A percentile compares a stretch with the other conserved stretches of the same genome.
Evolutionary conservation across 73 alveolate species (phyloP).

Genomic region (Durusdinium trenchii): DNA sequence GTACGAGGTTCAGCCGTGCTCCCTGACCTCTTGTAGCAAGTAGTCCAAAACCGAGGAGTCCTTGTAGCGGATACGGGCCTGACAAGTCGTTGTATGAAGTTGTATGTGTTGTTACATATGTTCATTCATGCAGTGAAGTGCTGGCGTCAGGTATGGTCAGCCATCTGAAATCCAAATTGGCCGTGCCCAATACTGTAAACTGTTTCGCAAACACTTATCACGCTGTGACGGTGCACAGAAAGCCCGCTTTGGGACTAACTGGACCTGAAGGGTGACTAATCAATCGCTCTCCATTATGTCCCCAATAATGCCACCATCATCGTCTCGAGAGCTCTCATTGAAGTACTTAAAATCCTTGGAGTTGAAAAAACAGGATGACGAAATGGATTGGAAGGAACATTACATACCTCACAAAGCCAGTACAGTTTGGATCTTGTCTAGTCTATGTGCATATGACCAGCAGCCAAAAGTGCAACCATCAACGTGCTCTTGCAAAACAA

Average conservation of each 20-base stretch:
- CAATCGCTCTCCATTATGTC: neutral
- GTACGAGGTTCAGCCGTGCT: neutral
- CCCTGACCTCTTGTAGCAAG: slow-evolving; percentile 64
- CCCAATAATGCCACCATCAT: slow-evolving; percentile 80
- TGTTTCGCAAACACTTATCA: neutral
- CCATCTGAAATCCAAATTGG: neutral
- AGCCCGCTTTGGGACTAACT: too few species aligned
- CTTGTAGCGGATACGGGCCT: slow-evolving; percentile 89
- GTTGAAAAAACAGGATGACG: neutral
- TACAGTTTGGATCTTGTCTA: too few species aligned
- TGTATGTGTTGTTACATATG: neutral
- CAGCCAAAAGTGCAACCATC: too few species aligned
- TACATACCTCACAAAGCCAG: too few species aligned
- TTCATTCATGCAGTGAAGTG: neutral
- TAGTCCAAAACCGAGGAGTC: slow-evolving; percentile 84
- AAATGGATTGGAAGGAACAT: neutral
- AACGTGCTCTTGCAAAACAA: too few species aligned
- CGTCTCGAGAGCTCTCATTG: slow-evolving; percentile 71
- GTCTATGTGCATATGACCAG: too few species aligned
- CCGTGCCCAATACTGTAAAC: neutral
- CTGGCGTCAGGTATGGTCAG: neutral
- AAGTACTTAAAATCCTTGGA: slow-evolving; percentile 80
- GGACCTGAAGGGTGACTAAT: too few species aligned
- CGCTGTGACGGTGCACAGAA: neutral
- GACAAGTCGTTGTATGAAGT: neutral